phyloP scores from a whole-genome alignment of 305 asterid genomes.

The Salvia sclarea region DNA sequence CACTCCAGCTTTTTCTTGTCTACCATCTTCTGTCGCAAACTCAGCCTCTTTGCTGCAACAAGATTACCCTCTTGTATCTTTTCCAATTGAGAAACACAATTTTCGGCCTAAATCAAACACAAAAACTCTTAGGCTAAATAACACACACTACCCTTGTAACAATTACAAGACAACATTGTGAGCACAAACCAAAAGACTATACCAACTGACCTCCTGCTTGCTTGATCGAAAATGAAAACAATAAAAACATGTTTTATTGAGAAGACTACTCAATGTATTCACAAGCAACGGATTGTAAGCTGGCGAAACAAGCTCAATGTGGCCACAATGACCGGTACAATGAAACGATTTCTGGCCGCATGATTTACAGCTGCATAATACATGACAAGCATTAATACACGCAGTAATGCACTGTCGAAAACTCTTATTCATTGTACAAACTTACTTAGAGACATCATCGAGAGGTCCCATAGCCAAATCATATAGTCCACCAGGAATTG shows the following conservation, averaged over 20 bases:
- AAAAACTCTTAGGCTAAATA: constrained; percentile 10
- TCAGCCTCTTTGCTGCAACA: constrained; percentile 66
- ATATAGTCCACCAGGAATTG: constrained; percentile 70
- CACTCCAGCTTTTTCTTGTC: constrained; percentile 32
- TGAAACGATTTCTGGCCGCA: constrained; percentile 60
- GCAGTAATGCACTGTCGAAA: neutral
- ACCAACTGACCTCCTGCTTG: constrained; percentile 51
- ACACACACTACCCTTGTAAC: neutral
- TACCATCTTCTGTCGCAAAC: constrained; percentile 1
- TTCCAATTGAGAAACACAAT: constrained; percentile 57
- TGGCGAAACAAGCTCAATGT: constrained; percentile 75
- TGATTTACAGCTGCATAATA: constrained; percentile 70
- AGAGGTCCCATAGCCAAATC: constrained; percentile 81
- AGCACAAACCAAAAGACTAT: constrained; percentile 3
- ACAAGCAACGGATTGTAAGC: constrained; percentile 81
- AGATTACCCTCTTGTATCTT: constrained; percentile 64
- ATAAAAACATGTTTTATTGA: constrained; percentile 60
- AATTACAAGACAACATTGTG: neutral
- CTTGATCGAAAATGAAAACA: constrained; percentile 68
- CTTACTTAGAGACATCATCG: constrained; percentile 54
- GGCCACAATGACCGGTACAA: constrained; percentile 91
- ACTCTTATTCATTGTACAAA: neutral
- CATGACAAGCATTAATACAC: constrained; percentile 23
- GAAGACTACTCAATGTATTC: constrained; percentile 47
- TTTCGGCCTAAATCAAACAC: constrained; percentile 52